These are phyloP conservation scores for Nakazawaea ambrosiae DNA, from an alignment of 805 yeast species.

Conservation along the genomic window DNA sequence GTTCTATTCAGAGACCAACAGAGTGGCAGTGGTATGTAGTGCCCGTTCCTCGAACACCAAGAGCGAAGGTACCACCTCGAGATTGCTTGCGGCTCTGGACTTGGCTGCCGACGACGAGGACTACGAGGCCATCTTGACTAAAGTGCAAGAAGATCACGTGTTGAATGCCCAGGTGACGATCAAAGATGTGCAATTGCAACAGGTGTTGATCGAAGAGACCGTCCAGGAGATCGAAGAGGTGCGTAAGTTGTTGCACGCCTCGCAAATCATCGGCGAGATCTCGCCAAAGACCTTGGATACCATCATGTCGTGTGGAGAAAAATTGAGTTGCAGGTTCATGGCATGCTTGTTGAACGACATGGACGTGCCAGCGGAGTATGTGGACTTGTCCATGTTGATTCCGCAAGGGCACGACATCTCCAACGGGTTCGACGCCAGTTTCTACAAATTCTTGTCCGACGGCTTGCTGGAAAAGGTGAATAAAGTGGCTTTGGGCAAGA, in stretches of 20 bases:
- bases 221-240: slow-evolving; percentile 61
- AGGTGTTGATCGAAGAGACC: slow-evolving; percentile 52
- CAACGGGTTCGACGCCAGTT: slow-evolving; percentile 58
- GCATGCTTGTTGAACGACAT: slow-evolving; percentile 76
- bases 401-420: slow-evolving; percentile 52
- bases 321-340: slow-evolving; percentile 85
- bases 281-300: slow-evolving; percentile 81
- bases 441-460: slow-evolving; percentile 50
- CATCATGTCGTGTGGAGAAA: slow-evolving; percentile 92
- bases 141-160: slow-evolving; percentile 73
- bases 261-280: slow-evolving; percentile 87
- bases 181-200: slow-evolving; percentile 34
- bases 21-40: slow-evolving; percentile 92
- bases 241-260: slow-evolving; percentile 70
- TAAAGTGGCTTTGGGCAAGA: slow-evolving; percentile 31
- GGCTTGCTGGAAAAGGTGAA: slow-evolving; percentile 44
- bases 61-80: slow-evolving; percentile 91
- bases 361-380: slow-evolving; percentile 70
- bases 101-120: slow-evolving; percentile 55
- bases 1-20: slow-evolving; percentile 46
- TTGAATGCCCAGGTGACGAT: slow-evolving; percentile 59
- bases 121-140: slow-evolving; percentile 51
- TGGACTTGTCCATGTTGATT: slow-evolving; percentile 71
- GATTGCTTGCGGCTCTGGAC: slow-evolving; percentile 82
- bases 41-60: slow-evolving; percentile 91